Evolutionary conservation across 1,139 yeast species (phyloP).

Genomic region (Pichia terricola): DNA sequence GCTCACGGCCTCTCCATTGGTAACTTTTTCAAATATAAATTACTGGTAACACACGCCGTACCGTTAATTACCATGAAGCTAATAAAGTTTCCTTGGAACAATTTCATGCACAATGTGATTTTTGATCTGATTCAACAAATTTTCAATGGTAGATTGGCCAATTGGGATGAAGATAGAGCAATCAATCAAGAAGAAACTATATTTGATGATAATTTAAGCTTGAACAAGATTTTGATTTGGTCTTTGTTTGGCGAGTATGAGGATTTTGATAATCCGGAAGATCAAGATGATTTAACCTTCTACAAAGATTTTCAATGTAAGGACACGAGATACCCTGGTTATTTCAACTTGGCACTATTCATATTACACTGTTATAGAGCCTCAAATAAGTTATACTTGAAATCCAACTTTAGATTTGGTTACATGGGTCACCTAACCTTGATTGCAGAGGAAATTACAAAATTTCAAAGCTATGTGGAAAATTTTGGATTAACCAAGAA

Average conservation of each 20-base stretch:
- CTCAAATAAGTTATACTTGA: constrained; percentile 49
- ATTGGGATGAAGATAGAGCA: constrained; percentile 27
- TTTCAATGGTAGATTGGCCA: constrained; percentile 54
- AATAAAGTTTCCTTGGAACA: constrained; percentile 81
- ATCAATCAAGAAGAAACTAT: constrained; percentile 24
- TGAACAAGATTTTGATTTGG: constrained; percentile 26
- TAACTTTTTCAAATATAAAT: constrained; percentile 46
- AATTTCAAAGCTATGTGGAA: constrained; percentile 44
- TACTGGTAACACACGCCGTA: constrained; percentile 23
- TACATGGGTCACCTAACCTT: constrained; percentile 96
- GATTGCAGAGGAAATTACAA: constrained; percentile 94
- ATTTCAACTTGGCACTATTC: constrained; percentile 24
- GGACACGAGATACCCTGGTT: constrained; percentile 22
- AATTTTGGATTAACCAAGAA: constrained; percentile 25
- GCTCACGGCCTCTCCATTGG: constrained; percentile 25
- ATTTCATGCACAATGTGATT: constrained; percentile 94
- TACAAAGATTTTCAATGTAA: constrained; percentile 9
- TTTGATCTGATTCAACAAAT: constrained; percentile 96
- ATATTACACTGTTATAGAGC: constrained; percentile 43
- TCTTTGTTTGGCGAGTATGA: constrained; percentile 24
- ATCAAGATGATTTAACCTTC: constrained; percentile 2
- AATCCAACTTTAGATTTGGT: constrained; percentile 63
- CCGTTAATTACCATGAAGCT: constrained; percentile 23
- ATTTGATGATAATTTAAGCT: constrained; percentile 24
- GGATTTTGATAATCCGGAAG: constrained; percentile 11